phyloP scores from a whole-genome alignment of 2,329 filamentous ascomycete species.

The Ceratocystis destructans region DNA sequence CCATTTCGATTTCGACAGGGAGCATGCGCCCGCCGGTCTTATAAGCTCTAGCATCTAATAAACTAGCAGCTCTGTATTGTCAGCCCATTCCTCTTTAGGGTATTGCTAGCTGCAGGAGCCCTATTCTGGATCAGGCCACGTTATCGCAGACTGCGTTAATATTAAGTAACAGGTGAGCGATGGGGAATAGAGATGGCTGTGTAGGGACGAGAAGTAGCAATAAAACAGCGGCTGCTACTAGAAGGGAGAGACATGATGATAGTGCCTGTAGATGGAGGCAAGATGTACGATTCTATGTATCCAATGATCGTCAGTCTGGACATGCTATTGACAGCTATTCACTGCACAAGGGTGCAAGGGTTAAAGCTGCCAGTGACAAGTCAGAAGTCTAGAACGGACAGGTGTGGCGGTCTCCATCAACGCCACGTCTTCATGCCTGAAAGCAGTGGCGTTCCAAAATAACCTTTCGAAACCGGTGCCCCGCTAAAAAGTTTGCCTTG shows the following conservation, averaged over 20 bases:
- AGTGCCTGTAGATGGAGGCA: neutral
- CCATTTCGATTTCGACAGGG: neutral
- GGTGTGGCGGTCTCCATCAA: neutral
- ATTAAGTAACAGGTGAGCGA: neutral
- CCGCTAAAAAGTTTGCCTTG: slow-evolving; percentile 6
- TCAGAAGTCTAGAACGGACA: neutral
- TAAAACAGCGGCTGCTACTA: neutral
- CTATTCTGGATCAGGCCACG: neutral
- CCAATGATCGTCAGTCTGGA: neutral
- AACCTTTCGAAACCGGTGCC: neutral
- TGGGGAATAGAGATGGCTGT: neutral
- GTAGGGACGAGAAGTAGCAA: neutral
- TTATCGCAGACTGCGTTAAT: neutral
- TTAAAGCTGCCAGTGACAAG: neutral
- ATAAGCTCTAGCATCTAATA: neutral
- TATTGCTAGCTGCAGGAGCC: neutral
- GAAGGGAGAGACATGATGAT: neutral
- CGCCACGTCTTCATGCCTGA: neutral
- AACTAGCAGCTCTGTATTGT: neutral
- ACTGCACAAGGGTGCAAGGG: no score
- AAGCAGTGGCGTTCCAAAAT: neutral
- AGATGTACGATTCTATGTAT: no score
- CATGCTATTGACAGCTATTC: neutral
- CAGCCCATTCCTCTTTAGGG: neutral
- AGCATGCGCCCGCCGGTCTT: neutral